Base-by-base conservation (phyloP, 768 basidiomycete species). In the Vararia minispora region DNA sequence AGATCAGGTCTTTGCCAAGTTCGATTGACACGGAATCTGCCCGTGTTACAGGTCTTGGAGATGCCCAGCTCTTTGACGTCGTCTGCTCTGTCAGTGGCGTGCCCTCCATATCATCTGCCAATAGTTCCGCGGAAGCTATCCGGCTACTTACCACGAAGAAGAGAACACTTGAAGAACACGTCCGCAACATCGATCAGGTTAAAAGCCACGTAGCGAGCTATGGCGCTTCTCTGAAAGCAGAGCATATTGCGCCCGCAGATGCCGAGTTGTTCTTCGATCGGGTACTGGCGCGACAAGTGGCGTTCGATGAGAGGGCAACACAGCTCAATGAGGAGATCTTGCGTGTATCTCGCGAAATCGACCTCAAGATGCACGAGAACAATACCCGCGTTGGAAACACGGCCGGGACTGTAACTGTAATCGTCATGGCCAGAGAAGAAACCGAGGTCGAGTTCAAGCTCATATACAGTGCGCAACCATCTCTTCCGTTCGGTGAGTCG, bases 51-150 rank as follows among this genome's bases (percentile, higher is more conserved):
- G 71, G 69, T 3, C 57, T 72, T 9, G 63, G 60, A 4, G 55
- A 59, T 20, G 66, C 68, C 5, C 67, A 68, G 41, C 58, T 79
- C 8, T 65, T 68, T 43, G 75, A 76, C 52, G 68, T 76, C 24
- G 64, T 70, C n/a, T 73, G 69, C 53, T 68, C 62, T 17, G 48
- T 63, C 28, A 38, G 45, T 41, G 35, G 52, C 45, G 37, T 45
- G 47, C 20, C 20, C 39, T 16, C 45, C 42, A 26, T 40, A 52
- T 30, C 42, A 43, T 28, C 17, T 43, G 30, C 51, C 46, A 37
- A 40, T 22, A 30, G 37, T 20, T 33, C 61, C 13, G 39, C 61
- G 18, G 42, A 42, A 29, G 28, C 20, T 20, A 28, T 48, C 24
- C 43, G 44, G 14, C 29, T 20, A 5, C 51, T 75, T 26, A 34